Percentiles rank a stretch among this genome's conserved stretches.
Conservation (phyloP, 2,329 filamentous ascomycete species). For the Fusarium xyrophilum region DNA sequence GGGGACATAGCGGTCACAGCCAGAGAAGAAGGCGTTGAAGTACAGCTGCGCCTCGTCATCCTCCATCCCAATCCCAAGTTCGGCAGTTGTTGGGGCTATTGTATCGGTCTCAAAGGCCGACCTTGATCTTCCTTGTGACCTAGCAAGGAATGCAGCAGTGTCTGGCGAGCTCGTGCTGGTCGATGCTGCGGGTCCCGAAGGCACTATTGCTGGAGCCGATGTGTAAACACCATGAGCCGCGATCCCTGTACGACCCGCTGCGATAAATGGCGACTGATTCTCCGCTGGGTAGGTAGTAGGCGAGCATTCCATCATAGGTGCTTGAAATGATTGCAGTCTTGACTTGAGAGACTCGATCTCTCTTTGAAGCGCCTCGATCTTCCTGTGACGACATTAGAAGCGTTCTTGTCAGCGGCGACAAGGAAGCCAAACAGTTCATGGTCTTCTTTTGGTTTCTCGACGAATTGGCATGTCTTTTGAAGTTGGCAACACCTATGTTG, state of each 20-base stretch:
- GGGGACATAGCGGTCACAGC: slow-evolving; percentile 12
- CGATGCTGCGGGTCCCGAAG: not conserved
- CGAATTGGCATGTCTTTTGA: slow-evolving; percentile 4
- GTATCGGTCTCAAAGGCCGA: slow-evolving; percentile 1
- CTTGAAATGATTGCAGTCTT: not conserved
- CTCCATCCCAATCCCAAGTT: not conserved
- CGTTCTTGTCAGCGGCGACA: accelerated
- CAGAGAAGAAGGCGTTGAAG: slow-evolving; percentile 14
- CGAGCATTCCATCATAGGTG: accelerated
- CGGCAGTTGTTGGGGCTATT: not conserved
- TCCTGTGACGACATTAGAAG: not conserved
- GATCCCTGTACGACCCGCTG: accelerated
- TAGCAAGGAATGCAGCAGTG: accelerated
- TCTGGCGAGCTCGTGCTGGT: not conserved
- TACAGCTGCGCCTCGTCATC: not conserved
- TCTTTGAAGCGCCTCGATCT: slow-evolving; percentile 9
- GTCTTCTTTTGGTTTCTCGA: not conserved
- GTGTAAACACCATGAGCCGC: not conserved
- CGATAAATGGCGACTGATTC: not conserved
- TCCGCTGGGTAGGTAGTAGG: not conserved
- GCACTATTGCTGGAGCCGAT: not conserved
- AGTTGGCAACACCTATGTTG: not conserved
- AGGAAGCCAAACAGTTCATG: not conserved
- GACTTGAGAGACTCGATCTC: slow-evolving; percentile 6
- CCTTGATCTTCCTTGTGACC: not conserved